Evolutionary conservation across 345 rosid species (phyloP).

Genomic region (Chamaenerion angustifolium): DNA sequence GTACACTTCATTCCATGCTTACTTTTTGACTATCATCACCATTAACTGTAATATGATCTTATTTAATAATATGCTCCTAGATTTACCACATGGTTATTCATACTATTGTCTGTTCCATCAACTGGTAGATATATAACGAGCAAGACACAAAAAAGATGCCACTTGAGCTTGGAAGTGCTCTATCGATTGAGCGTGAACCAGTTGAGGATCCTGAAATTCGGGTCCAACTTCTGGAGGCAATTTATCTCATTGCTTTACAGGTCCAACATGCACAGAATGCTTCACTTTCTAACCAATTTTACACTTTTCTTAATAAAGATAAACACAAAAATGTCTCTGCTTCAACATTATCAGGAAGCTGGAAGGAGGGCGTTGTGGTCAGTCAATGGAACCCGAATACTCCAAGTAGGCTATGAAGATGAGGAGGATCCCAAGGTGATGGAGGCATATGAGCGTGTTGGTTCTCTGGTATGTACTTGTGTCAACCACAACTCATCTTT

Average conservation of each 20-base stretch:
- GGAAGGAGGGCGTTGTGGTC: conserved; percentile 86
- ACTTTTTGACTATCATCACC: too few relatives aligned
- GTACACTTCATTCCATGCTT: not conserved
- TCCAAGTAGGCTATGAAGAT: conserved; percentile 77
- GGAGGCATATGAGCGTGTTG: conserved; percentile 80
- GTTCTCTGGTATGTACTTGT: conserved; percentile 53
- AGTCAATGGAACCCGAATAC: conserved; percentile 66
- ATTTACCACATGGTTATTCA: too few relatives aligned
- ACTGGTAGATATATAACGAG: conserved; percentile 40
- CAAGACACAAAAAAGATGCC: conserved; percentile 71
- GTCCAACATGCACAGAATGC: conserved; percentile 12
- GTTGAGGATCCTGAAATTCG: conserved; percentile 71
- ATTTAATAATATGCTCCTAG: too few relatives aligned
- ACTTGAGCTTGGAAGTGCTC: conserved; percentile 75
- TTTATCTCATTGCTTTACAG: conserved; percentile 72
- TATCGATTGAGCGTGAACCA: conserved; percentile 76
- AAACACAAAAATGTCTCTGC: not conserved
- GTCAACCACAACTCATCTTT: too few relatives aligned
- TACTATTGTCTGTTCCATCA: not conserved
- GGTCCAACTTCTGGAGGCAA: conserved; percentile 67
- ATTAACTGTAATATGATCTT: too few relatives aligned
- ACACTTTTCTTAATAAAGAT: not conserved
- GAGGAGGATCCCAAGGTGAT: conserved; percentile 82
- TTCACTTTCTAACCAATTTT: not conserved
- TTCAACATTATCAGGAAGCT: conserved; percentile 38